Evolutionary conservation across 768 basidiomycete species (phyloP), one percentile per base, ranked within the genome.

Genomic region (Melanogaster broomeanus): DNA sequence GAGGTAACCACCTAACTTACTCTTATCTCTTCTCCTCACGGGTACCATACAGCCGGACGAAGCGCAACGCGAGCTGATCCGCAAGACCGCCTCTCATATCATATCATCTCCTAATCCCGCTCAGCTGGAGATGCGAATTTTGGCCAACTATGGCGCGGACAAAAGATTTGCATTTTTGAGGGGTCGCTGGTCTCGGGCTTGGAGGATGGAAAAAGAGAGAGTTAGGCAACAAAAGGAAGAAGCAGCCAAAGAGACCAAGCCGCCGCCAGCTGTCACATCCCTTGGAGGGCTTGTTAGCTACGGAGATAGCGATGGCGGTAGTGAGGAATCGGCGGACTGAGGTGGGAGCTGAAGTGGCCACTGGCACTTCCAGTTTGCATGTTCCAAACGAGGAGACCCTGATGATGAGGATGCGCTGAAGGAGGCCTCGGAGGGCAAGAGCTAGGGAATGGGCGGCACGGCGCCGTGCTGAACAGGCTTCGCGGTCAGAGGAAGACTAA

Each of bases 111-210:
- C 86, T 2, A 93, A 94, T 60, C 80, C 90, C 15, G 81, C 85
- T 0, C 84, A 93, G 56, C 77, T 96, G 21, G 92, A 94, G 66
- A 84, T 93, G 78, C 82, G 93, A 6, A 93, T 97, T 59, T 74
- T 96, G 15, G 86, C 93, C 10, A 93, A 96, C 59, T 81, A 95
- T 61, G 87, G 90, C 0, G 72, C 75, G 12, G 92, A 96, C 64
- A 72, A 74, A 40, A 79, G 89, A 6, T 95, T 97, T 62, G 82
- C 85, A 1, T 95, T 95, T 66, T 67, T 96, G 40, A 78, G 84
- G 30, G 93, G 93, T 2, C 73, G 89, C 21, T 93, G 88, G 85
- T 75, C 76, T 48, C 69, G 70, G 3, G 73, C 77, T 4, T 96
- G 93, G 93, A 69, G 69, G 27, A 60, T 69, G 2, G 68, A 77